Percentiles rank a stretch among this genome's conserved stretches.
phyloP scores from a whole-genome alignment of 176 grass and related monocot species.

The Hsuehochloa calcarea region DNA sequence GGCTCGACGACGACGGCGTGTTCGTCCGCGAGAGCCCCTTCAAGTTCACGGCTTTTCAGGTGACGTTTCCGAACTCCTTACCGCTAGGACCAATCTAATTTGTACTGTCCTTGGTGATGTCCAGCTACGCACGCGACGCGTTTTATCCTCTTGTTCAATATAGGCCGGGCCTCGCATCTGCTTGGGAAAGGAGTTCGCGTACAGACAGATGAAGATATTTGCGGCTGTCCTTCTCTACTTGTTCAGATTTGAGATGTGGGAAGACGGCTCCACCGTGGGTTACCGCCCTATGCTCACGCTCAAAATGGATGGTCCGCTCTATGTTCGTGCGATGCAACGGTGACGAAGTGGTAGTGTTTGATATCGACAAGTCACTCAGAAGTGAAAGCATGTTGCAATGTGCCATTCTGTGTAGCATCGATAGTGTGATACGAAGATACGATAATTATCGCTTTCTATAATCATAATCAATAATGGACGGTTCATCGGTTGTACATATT shows the following conservation, averaged over 20 bases:
- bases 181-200: constrained; percentile 88
- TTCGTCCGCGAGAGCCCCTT: constrained; percentile 69
- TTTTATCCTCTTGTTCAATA: background rate
- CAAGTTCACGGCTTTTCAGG: constrained; percentile 86
- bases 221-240: constrained; percentile 48
- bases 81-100: background rate
- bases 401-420: background rate
- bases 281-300: constrained; percentile 53
- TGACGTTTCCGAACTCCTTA: background rate
- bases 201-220: constrained; percentile 82
- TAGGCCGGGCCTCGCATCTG: constrained; percentile 75
- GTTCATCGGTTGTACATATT: background rate
- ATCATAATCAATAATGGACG: background rate
- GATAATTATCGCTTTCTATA: background rate
- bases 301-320: constrained; percentile 53
- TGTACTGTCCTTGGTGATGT: background rate
- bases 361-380: background rate
- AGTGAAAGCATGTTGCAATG: background rate
- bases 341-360: background rate
- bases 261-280: constrained; percentile 21
- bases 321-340: constrained; percentile 42
- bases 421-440: background rate
- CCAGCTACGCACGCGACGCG: background rate
- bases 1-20: constrained; percentile 48
- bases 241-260: constrained; percentile 68